Conservation (phyloP, 305 asterid genomes). For the Salvia sclarea region DNA sequence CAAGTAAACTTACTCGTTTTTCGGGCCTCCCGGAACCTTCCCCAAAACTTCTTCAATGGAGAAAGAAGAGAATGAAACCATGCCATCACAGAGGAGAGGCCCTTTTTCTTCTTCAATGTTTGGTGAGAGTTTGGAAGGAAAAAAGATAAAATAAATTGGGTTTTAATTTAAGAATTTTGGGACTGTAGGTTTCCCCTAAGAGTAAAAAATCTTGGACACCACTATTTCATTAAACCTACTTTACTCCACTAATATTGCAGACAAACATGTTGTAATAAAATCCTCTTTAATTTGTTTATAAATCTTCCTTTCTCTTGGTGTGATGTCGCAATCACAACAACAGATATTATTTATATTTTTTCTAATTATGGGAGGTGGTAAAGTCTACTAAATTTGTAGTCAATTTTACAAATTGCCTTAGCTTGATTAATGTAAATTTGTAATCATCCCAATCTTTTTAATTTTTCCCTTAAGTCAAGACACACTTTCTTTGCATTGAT, state of each 20-base stretch:
- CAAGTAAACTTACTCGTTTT: conserved; percentile 38
- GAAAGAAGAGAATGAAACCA: conserved; percentile 55
- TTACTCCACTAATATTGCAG: conserved; percentile 30
- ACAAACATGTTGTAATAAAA: conserved; percentile 18
- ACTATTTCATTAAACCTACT: conserved; percentile 32
- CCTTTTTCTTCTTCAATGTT: not conserved
- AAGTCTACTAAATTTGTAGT: conserved; percentile 19
- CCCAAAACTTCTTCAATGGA: conserved; percentile 57
- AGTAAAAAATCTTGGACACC: conserved; percentile 22
- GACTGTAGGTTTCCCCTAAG: conserved; percentile 26
- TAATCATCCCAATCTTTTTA: conserved; percentile 14
- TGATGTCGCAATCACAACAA: conserved; percentile 36
- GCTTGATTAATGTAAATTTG: conserved; percentile 32
- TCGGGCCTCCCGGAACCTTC: conserved; percentile 37
- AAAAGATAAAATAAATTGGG: not conserved
- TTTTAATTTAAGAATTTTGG: not conserved
- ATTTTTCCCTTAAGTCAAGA: not conserved
- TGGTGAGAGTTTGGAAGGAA: conserved; percentile 39
- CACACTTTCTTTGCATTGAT: not conserved
- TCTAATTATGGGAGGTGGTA: not conserved
- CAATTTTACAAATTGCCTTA: conserved; percentile 27
- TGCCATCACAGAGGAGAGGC: conserved; percentile 36
- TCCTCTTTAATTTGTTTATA: not conserved
- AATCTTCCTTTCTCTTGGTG: conserved; percentile 34
- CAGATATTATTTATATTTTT: not conserved